A percentile compares a stretch with the other conserved stretches of the same genome.
These are phyloP conservation scores for Solanum appendiculatum DNA, from an alignment of 257 asterid genomes.

Conservation along the genomic window DNA sequence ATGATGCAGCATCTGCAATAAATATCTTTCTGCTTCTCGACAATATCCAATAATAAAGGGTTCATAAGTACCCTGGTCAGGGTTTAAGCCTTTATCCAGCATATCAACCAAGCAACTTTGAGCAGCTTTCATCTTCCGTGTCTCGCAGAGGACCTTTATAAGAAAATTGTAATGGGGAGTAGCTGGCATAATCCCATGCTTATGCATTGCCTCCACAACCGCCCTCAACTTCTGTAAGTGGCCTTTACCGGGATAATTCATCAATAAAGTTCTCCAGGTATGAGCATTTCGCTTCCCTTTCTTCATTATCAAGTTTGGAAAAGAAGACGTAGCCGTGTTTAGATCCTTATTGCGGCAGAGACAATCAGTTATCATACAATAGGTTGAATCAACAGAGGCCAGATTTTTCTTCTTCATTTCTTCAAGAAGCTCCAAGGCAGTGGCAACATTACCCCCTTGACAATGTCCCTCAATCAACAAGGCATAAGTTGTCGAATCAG, in stretches of 20 bases:
- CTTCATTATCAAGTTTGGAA: neutral
- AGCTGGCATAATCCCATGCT: slow-evolving; percentile 1
- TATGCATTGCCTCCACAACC: slow-evolving; percentile 1
- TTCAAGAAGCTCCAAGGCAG: slow-evolving; percentile 1
- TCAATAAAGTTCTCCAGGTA: neutral
- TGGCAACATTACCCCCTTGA: neutral
- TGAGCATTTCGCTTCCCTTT: neutral
- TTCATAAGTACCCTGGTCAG: slow-evolving; percentile 6
- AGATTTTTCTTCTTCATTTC: slow-evolving; percentile 11
- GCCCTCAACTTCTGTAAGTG: neutral
- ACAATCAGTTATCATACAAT: neutral
- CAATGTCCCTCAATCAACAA: slow-evolving; percentile 10
- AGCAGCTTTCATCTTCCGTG: slow-evolving; percentile 1
- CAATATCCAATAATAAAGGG: slow-evolving; percentile 1
- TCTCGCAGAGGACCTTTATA: neutral
- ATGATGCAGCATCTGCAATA: slow-evolving; percentile 3
- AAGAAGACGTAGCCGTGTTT: neutral
- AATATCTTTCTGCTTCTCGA: slow-evolving; percentile 4
- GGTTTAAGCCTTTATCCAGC: slow-evolving; percentile 9
- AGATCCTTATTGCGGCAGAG: neutral
- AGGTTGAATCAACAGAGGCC: neutral
- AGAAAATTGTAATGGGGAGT: neutral
- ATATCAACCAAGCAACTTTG: neutral
- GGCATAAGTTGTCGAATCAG: neutral
- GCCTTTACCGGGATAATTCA: neutral